Evolutionary conservation across 1,284 basidiomycete species (phyloP).

Genomic region (Prillingera fragicola): DNA sequence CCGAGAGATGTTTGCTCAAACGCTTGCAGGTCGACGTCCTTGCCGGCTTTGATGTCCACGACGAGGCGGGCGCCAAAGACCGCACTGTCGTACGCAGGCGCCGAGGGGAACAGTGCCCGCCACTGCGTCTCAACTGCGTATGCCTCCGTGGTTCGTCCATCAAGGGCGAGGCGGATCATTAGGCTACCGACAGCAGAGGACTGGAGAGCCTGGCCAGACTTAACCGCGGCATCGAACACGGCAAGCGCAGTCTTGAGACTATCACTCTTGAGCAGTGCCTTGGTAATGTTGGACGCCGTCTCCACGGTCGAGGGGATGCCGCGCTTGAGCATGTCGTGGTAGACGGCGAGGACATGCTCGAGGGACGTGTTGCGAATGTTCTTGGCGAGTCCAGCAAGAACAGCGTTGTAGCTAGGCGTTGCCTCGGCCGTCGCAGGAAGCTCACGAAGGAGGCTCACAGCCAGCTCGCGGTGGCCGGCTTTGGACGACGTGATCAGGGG

Average conservation of each 20-base stretch:
- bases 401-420: constrained; percentile 10
- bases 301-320: constrained; percentile 12
- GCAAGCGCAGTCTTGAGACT: constrained; percentile 20
- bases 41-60: constrained; percentile 27
- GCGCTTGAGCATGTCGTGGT: constrained; percentile 21
- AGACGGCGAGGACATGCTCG: constrained; percentile 18
- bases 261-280: constrained; percentile 19
- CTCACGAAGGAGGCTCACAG: constrained; percentile 6
- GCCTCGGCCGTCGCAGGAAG: constrained; percentile 3
- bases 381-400: constrained; percentile 17
- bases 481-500: constrained; percentile 18
- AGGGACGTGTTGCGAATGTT: constrained; percentile 11
- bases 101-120: constrained; percentile 11
- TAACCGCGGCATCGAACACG: constrained; percentile 17
- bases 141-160: constrained; percentile 20
- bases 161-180: constrained; percentile 26
- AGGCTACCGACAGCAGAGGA: constrained; percentile 27
- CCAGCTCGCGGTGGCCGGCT: constrained; percentile 8
- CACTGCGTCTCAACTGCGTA: constrained; percentile 22
- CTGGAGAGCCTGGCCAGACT: constrained; percentile 9
- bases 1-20: too few relatives aligned
- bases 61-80: constrained; percentile 30
- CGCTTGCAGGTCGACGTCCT: constrained; percentile 27
- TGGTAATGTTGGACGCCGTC: constrained; percentile 21
- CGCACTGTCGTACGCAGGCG: constrained; percentile 20